Evolutionary conservation across 1,284 basidiomycete genomes (phyloP).

Genomic region (Ustilago nuda): DNA sequence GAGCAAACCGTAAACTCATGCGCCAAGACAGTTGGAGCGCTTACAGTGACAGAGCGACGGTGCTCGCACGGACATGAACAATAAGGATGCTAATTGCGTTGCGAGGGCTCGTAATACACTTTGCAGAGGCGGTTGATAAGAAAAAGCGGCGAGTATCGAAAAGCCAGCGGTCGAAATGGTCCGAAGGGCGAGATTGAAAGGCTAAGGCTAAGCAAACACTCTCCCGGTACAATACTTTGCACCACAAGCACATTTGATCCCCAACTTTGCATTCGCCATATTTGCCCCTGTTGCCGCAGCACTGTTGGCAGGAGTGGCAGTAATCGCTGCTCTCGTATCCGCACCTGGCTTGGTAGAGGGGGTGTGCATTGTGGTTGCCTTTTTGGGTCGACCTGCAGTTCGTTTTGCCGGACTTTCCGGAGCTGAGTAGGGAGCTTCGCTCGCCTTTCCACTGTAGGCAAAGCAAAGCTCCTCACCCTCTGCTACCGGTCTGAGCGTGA

Average conservation of each 20-base stretch:
- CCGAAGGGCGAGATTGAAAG: too few relatives aligned
- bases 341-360: conserved; percentile 19
- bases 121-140: too few relatives aligned
- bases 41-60: too few relatives aligned
- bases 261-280: background rate
- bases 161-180: too few relatives aligned
- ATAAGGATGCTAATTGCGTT: too few relatives aligned
- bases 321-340: conserved; percentile 13
- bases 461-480: conserved; percentile 73
- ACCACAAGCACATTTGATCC: conserved; percentile 26
- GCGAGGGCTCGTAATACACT: too few relatives aligned
- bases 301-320: conserved; percentile 9
- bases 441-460: conserved; percentile 26
- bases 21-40: too few relatives aligned
- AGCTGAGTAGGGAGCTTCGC: background rate
- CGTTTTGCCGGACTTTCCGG: background rate
- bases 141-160: too few relatives aligned
- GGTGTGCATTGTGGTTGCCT: conserved; percentile 16
- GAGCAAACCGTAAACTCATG: background rate
- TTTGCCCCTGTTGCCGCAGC: background rate
- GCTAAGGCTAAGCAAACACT: conserved; percentile 14
- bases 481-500: conserved; percentile 77
- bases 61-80: too few relatives aligned
- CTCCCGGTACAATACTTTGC: conserved; percentile 27
- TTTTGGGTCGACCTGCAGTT: conserved; percentile 4